Evolutionary conservation across 257 asterid genomes (phyloP).

Genomic region (Nicotiana tomentosiformis): DNA sequence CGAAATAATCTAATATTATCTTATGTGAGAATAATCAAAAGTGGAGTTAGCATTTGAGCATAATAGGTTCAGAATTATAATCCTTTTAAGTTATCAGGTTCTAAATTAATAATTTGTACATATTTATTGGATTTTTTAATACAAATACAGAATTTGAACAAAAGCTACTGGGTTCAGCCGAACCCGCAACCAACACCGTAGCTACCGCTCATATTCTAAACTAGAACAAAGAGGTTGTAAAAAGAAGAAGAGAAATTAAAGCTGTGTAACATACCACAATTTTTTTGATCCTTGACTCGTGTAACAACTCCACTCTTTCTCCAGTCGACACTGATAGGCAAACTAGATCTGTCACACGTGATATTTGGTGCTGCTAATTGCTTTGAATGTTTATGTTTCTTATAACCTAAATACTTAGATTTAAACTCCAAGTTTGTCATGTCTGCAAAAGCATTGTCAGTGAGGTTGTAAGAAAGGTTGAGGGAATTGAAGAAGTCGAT

Average conservation of each 20-base stretch:
- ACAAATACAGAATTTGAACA: too few relatives aligned
- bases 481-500: constrained; percentile 47
- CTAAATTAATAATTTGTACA: too few relatives aligned
- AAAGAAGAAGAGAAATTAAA: background rate
- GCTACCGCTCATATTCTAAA: background rate
- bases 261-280: constrained; percentile 39
- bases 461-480: constrained; percentile 49
- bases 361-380: background rate
- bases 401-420: constrained; percentile 43
- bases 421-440: constrained; percentile 61
- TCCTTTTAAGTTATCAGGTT: too few relatives aligned
- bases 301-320: constrained; percentile 59
- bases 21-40: too few relatives aligned
- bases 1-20: too few relatives aligned
- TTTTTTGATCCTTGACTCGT: constrained; percentile 49
- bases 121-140: too few relatives aligned
- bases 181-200: too few relatives aligned
- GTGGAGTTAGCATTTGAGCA: too few relatives aligned
- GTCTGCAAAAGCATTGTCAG: constrained; percentile 61
- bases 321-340: constrained; percentile 53
- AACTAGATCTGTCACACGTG: background rate
- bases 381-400: background rate
- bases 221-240: background rate
- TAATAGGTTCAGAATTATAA: too few relatives aligned
- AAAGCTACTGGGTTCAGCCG: too few relatives aligned